phyloP scores from a whole-genome alignment of 768 basidiomycete species.

The Dentipellis fragilis region DNA sequence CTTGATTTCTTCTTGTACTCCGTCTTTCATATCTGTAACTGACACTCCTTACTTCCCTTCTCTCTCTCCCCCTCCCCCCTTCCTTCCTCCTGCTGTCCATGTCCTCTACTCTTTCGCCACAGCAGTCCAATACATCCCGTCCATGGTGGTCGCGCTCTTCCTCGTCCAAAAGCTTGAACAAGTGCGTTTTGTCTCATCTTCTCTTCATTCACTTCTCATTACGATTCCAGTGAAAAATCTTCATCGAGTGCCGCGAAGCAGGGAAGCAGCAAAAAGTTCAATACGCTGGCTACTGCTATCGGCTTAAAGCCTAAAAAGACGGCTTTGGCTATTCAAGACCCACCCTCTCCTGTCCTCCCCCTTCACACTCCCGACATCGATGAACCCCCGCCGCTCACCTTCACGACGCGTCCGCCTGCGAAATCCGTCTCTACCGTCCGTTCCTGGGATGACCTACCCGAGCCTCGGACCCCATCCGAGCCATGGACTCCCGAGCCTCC shows the following conservation, averaged over 20 bases:
- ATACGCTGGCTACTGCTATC: conserved; percentile 48
- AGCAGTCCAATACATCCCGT: conserved; percentile 12
- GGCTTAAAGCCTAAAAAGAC: conserved; percentile 59
- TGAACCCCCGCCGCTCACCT: conserved; percentile 17
- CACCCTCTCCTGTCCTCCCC: conserved; percentile 21
- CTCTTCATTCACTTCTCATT: background rate
- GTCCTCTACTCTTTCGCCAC: conserved; percentile 12
- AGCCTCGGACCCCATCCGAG: conserved; percentile 39
- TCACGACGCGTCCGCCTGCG: conserved; percentile 33
- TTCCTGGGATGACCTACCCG: conserved; percentile 44
- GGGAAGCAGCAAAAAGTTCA: conserved; percentile 31
- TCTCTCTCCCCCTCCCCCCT: conserved; percentile 6
- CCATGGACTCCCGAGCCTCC: conserved; percentile 22
- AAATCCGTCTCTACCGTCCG: conserved; percentile 50
- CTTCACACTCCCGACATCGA: conserved; percentile 13
- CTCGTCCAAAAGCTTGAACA: conserved; percentile 17
- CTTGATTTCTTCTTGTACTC: background rate
- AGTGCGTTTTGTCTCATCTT: conserved; percentile 6
- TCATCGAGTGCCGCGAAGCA: background rate
- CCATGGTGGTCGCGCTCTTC: conserved; percentile 27
- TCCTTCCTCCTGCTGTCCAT: conserved; percentile 11
- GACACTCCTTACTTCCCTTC: background rate
- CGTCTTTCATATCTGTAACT: background rate
- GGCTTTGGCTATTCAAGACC: conserved; percentile 41
- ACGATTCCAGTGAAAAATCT: conserved; percentile 1